Conservation (phyloP, 106 monocot species). For the Chionographis japonica region DNA sequence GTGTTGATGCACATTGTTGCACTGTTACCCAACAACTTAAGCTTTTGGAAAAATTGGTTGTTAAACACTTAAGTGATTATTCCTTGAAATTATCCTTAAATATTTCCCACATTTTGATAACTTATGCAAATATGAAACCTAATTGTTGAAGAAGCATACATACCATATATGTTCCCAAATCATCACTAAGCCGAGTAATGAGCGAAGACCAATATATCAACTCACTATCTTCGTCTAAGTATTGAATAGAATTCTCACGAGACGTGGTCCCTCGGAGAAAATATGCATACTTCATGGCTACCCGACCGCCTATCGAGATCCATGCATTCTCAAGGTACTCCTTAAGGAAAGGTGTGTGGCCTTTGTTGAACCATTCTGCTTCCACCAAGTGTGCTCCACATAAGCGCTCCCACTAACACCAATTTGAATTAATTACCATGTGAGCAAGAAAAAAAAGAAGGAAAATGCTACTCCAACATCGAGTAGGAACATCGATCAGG, state of each 20-base stretch:
- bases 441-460: too few species aligned
- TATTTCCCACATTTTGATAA: too few species aligned
- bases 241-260: background rate
- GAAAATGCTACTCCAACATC: too few species aligned
- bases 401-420: background rate
- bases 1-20: too few species aligned
- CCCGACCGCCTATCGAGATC: constrained; percentile 1
- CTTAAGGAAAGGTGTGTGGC: background rate
- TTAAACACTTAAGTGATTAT: too few species aligned
- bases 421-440: too few species aligned
- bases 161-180: constrained; percentile 6
- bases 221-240: background rate
- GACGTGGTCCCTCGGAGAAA: background rate
- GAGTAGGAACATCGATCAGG: too few species aligned
- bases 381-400: background rate
- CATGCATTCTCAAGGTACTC: constrained; percentile 8
- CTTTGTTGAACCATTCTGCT: constrained; percentile 9
- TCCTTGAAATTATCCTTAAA: too few species aligned
- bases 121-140: too few species aligned
- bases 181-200: background rate
- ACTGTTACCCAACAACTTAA: too few species aligned
- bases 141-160: background rate
- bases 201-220: constrained; percentile 2
- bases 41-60: too few species aligned
- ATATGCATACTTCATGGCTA: background rate